Conservation (phyloP, 2,329 filamentous ascomycete genomes). For the Fusarium sp. region DNA sequence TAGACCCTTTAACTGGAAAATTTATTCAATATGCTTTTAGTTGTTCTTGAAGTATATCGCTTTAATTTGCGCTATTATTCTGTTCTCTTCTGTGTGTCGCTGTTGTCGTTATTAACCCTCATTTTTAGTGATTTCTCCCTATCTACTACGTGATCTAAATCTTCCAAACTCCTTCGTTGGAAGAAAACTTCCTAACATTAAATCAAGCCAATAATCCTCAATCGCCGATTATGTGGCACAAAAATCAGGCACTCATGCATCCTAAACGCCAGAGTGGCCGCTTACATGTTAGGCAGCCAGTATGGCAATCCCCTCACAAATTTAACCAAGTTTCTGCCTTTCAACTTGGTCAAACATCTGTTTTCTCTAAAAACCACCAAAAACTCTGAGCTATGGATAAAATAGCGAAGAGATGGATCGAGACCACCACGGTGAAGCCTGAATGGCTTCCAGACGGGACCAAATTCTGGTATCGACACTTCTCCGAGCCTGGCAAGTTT, state of each 20-base stretch:
- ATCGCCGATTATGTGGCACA: not conserved
- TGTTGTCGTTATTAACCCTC: not conserved
- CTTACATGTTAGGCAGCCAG: not conserved
- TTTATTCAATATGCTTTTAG: no score
- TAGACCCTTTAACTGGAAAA: no score
- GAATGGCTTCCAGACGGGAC: conserved; percentile 38
- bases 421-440: conserved; percentile 31
- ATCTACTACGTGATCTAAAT: not conserved
- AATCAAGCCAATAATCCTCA: not conserved
- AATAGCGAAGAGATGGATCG: conserved; percentile 10
- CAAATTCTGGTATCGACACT: conserved; percentile 44
- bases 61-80: not conserved
- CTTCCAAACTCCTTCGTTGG: not conserved
- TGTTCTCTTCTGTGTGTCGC: not conserved
- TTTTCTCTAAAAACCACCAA: not conserved
- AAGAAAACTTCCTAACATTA: not conserved
- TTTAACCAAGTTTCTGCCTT: not conserved
- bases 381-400: not conserved
- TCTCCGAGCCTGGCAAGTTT: conserved; percentile 12
- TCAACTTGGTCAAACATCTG: not conserved
- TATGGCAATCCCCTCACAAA: not conserved
- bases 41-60: not conserved
- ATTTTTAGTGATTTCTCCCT: not conserved
- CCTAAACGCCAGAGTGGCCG: not conserved
- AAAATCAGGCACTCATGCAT: not conserved